These are phyloP conservation scores for Neurospora discreta DNA, from an alignment of 495 filamentous ascomycete genomes.

Conservation along the genomic window DNA sequence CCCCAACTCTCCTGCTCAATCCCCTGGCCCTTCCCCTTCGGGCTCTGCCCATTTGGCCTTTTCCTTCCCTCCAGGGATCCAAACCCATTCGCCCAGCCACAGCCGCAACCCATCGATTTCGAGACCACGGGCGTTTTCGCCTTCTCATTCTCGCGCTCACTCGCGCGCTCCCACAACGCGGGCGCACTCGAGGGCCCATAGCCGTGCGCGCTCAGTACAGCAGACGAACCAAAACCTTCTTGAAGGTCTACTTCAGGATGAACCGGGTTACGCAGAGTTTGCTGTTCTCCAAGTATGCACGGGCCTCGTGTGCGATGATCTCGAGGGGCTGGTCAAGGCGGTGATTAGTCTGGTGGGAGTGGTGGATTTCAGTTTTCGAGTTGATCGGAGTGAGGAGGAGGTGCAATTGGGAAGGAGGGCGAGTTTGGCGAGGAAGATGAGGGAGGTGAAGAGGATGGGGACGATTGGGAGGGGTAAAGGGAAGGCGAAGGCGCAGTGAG, in stretches of 20 bases:
- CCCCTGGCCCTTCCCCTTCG: background rate
- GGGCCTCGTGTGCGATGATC: constrained; percentile 59
- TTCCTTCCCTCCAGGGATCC: background rate
- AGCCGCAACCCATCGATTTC: background rate
- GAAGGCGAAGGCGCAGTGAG: background rate
- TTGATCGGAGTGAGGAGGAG: constrained; percentile 3
- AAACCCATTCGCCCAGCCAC: background rate
- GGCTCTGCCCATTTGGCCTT: background rate
- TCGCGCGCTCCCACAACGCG: background rate
- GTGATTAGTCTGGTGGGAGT: constrained; percentile 68
- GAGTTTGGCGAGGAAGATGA: constrained; percentile 1
- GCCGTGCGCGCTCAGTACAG: background rate
- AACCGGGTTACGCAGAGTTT: constrained; percentile 73
- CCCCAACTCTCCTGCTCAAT: background rate
- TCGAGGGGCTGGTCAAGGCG: constrained; percentile 48
- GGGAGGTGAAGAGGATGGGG: constrained; percentile 1
- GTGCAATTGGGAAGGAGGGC: constrained; percentile 2
- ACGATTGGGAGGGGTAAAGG: constrained; percentile 2
- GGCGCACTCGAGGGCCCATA: background rate
- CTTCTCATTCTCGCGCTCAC: background rate
- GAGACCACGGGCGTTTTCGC: background rate
- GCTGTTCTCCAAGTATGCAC: constrained; percentile 72
- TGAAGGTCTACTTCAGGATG: constrained; percentile 23
- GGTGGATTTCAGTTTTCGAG: constrained; percentile 63
- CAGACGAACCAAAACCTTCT: background rate